phyloP scores from a whole-genome alignment of 2,329 filamentous ascomycete genomes.

The Calonectria hongkongensis region DNA sequence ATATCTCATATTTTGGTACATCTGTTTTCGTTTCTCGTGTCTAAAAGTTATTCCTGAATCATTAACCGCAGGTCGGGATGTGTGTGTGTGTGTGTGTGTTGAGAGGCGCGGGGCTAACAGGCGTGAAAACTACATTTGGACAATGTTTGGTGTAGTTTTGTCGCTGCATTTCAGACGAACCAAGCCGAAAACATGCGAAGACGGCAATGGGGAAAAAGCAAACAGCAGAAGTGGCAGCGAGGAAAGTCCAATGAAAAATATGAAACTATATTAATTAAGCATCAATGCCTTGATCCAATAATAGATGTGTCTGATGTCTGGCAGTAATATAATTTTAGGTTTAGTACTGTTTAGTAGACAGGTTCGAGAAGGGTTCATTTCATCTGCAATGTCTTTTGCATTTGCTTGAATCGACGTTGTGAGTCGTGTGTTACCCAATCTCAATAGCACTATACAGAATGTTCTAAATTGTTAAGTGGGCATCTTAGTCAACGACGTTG shows the following conservation, averaged over 20 bases:
- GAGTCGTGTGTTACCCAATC: neutral
- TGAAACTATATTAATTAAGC: constrained; percentile 6
- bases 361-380: neutral
- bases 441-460: neutral
- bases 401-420: neutral
- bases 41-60: too few relatives aligned
- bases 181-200: neutral
- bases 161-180: neutral
- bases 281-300: constrained; percentile 17
- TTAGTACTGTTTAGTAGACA: neutral
- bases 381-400: neutral
- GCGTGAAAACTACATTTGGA: too few relatives aligned
- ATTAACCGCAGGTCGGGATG: too few relatives aligned
- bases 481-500: neutral
- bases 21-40: too few relatives aligned
- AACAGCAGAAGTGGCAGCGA: neutral
- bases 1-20: too few relatives aligned
- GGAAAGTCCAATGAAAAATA: neutral
- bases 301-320: neutral
- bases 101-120: too few relatives aligned
- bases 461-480: neutral
- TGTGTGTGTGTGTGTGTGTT: too few relatives aligned
- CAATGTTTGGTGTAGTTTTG: neutral
- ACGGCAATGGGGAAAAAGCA: neutral
- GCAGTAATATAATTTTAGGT: constrained; percentile 14